These are phyloP conservation scores for Brettanomyces sp. DNA, from an alignment of 805 yeast genomes.

Conservation along the genomic window DNA sequence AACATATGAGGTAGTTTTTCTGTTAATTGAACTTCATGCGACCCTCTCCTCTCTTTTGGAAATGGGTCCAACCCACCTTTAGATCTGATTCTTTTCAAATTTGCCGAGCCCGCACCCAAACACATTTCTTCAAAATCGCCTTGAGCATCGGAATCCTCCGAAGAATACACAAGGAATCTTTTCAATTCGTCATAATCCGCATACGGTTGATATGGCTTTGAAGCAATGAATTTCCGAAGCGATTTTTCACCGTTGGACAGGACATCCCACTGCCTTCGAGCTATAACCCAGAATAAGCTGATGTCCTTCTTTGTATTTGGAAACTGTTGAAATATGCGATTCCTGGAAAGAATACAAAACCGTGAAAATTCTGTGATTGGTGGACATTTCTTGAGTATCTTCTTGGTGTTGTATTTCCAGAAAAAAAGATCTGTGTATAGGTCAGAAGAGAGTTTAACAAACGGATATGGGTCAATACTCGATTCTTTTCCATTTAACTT, in stretches of 20 bases:
- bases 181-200: constrained; percentile 1
- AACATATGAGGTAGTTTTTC: too few relatives aligned
- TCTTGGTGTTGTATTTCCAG: constrained; percentile 4
- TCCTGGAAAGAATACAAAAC: constrained; percentile 15
- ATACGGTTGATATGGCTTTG: constrained; percentile 2
- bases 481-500: neutral
- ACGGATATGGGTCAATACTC: too few relatives aligned
- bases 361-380: constrained; percentile 22
- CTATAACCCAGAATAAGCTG: constrained; percentile 18
- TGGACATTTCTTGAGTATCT: constrained; percentile 14
- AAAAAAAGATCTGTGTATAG: too few relatives aligned
- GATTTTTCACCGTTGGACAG: constrained; percentile 9
- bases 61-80: too few relatives aligned
- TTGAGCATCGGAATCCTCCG: neutral
- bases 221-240: neutral
- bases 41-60: too few relatives aligned
- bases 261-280: constrained; percentile 15
- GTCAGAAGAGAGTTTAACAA: too few relatives aligned
- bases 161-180: constrained; percentile 1
- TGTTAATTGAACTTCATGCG: too few relatives aligned
- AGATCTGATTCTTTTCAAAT: too few relatives aligned
- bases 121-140: too few relatives aligned
- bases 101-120: neutral
- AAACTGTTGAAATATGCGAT: constrained; percentile 9
- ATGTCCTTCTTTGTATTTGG: constrained; percentile 16